These are phyloP conservation scores for Neoascochyta sp. DNA, from an alignment of 2,329 filamentous ascomycete species.

Conservation along the genomic window DNA sequence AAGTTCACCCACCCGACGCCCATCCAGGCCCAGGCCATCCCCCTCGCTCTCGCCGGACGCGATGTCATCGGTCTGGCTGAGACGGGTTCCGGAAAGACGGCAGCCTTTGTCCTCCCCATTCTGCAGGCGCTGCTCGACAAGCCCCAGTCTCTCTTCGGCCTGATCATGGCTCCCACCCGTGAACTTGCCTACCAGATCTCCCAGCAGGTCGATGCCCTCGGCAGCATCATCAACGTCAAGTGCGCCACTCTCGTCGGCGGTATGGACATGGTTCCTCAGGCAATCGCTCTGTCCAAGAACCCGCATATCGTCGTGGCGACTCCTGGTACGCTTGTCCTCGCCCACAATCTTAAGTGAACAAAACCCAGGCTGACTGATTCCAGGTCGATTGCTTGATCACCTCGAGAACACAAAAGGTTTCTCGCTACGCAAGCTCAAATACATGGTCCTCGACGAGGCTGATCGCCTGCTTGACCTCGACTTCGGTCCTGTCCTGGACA, in stretches of 20 bases:
- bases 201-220: constrained; percentile 81
- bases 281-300: constrained; percentile 90
- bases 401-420: constrained; percentile 97
- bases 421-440: constrained; percentile 74
- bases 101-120: constrained; percentile 89
- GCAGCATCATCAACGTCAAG: constrained; percentile 81
- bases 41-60: constrained; percentile 70
- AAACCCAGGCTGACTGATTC: not conserved
- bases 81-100: constrained; percentile 94
- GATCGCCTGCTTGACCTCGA: constrained; percentile 90
- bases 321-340: constrained; percentile 45
- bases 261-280: constrained; percentile 90
- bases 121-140: constrained; percentile 84
- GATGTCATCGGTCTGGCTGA: constrained; percentile 93
- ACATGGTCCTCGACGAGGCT: constrained; percentile 92
- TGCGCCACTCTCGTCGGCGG: constrained; percentile 86
- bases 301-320: constrained; percentile 93
- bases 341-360: not conserved
- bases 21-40: constrained; percentile 84
- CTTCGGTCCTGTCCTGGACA: constrained; percentile 88
- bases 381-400: constrained; percentile 80
- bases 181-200: constrained; percentile 92
- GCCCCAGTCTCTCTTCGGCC: constrained; percentile 79
- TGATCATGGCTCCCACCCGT: constrained; percentile 87
- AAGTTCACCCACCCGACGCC: constrained; percentile 84